Evolutionary conservation across 2,329 filamentous ascomycete species (phyloP).

Genomic region (Periconia digitata): DNA sequence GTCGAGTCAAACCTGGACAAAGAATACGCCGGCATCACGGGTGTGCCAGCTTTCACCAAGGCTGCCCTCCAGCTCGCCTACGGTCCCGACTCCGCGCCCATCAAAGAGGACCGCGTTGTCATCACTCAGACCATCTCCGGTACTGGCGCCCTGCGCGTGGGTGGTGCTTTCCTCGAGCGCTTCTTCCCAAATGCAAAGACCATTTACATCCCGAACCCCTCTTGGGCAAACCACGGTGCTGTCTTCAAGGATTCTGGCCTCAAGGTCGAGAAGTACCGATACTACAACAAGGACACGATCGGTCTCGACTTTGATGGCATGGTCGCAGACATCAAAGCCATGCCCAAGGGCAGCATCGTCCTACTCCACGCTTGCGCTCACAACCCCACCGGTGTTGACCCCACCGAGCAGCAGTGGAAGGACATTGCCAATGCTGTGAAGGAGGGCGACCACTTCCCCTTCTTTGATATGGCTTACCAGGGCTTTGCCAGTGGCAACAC

Average conservation of each 20-base stretch:
- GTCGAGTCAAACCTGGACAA: conserved; percentile 81
- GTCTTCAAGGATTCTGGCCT: conserved; percentile 94
- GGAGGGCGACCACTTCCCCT: conserved; percentile 83
- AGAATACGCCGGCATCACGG: conserved; percentile 94
- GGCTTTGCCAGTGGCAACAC: conserved; percentile 93
- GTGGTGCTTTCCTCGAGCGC: conserved; percentile 86
- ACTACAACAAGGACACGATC: conserved; percentile 99
- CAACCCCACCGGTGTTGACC: conserved; percentile 97
- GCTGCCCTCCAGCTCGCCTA: conserved; percentile 91
- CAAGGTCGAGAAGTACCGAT: conserved; percentile 91
- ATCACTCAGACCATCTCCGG: conserved; percentile 98
- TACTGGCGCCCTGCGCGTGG: conserved; percentile 92
- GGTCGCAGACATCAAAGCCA: conserved; percentile 84
- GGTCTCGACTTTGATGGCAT: conserved; percentile 96
- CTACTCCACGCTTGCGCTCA: conserved; percentile 96
- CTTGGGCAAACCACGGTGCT: conserved; percentile 97
- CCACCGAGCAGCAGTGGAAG: conserved; percentile 87
- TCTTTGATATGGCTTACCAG: conserved; percentile 99
- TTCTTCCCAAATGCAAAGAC: conserved; percentile 91
- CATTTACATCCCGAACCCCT: conserved; percentile 94
- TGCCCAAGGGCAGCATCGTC: conserved; percentile 84
- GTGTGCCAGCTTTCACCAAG: conserved; percentile 90
- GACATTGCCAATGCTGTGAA: conserved; percentile 87
- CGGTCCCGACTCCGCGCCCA: conserved; percentile 73
- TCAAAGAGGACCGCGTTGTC: conserved; percentile 75